Evolutionary conservation across 805 yeast species (phyloP).

Genomic region (Brettanomyces naardenensis): DNA sequence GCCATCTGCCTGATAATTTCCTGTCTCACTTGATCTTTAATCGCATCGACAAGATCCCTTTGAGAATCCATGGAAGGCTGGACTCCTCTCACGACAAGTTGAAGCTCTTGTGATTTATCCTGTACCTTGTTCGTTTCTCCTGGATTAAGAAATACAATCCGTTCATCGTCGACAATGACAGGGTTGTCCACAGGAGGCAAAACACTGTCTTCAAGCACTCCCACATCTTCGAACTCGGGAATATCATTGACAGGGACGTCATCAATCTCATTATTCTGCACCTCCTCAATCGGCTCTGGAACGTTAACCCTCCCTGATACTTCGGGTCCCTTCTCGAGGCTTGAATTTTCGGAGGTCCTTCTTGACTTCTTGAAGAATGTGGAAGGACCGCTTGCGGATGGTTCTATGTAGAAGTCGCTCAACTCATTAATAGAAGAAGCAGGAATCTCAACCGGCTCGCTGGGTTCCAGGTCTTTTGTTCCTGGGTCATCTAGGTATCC

Average conservation of each 20-base stretch:
- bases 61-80: not conserved
- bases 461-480: not conserved
- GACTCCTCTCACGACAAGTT: not conserved
- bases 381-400: conserved; percentile 17
- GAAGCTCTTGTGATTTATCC: too few relatives aligned
- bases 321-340: not conserved
- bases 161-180: too few relatives aligned
- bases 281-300: not conserved
- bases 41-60: conserved; percentile 1
- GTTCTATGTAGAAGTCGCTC: conserved; percentile 20
- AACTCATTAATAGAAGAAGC: conserved; percentile 28
- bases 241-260: not conserved
- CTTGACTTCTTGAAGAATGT: conserved; percentile 18
- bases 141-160: too few relatives aligned
- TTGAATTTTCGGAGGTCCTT: not conserved
- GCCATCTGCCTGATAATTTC: conserved; percentile 2
- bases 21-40: conserved; percentile 1
- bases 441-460: conserved; percentile 30
- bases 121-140: too few relatives aligned
- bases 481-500: conserved; percentile 21
- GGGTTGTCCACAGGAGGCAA: too few relatives aligned
- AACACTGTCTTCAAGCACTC: not conserved
- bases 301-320: not conserved
- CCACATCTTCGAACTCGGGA: not conserved
- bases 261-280: not conserved